phyloP scores from a whole-genome alignment of 2,329 filamentous ascomycete species.

The Penicillium sp. region DNA sequence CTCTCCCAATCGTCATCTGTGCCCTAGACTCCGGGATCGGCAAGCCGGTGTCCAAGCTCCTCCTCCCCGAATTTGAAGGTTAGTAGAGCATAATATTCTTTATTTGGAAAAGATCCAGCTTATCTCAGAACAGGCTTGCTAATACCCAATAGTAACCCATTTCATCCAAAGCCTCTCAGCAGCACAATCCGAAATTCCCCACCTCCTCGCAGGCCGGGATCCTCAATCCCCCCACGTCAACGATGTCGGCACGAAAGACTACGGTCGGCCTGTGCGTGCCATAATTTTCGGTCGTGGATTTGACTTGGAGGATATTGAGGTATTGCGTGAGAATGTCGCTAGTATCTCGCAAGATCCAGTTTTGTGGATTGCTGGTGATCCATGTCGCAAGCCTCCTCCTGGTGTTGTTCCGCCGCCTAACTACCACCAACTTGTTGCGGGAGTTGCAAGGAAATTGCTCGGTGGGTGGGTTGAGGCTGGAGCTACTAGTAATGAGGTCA shows the following conservation, averaged over 20 bases:
- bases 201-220: too few species aligned
- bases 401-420: too few species aligned
- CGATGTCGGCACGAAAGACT: conserved; percentile 29
- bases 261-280: conserved; percentile 24
- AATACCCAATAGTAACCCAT: conserved; percentile 21
- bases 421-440: too few species aligned
- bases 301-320: neutral
- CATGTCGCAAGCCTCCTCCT: too few species aligned
- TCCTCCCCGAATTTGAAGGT: conserved; percentile 26
- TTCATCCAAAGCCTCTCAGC: conserved; percentile 22
- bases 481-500: too few species aligned
- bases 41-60: conserved; percentile 16
- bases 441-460: too few species aligned
- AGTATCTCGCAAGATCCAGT: too few species aligned
- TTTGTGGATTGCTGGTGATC: too few species aligned
- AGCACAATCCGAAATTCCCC: neutral
- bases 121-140: neutral
- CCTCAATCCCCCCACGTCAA: conserved; percentile 22
- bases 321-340: too few species aligned
- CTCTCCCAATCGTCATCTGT: conserved; percentile 22
- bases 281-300: conserved; percentile 31
- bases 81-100: neutral
- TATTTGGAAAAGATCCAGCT: neutral
- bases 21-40: conserved; percentile 17
- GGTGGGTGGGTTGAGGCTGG: too few species aligned